These are phyloP conservation scores for Collybia sp. DNA, from an alignment of 768 basidiomycete species.

Conservation along the genomic window DNA sequence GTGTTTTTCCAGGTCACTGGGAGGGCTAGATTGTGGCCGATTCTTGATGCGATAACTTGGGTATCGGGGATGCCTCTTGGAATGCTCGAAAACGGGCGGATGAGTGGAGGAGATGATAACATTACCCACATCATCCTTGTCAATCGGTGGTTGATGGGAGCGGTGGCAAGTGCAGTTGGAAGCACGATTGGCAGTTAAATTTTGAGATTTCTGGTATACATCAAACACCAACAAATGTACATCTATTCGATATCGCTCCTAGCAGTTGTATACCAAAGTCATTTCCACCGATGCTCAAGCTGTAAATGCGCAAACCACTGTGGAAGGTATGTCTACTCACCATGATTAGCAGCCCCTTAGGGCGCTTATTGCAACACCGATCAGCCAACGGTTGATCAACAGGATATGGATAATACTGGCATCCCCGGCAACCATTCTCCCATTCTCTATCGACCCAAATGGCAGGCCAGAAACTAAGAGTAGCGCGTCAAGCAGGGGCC, in stretches of 20 bases:
- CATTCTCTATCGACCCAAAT: conserved; percentile 20
- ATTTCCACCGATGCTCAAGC: too few species aligned
- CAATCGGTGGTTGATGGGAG: conserved; percentile 22
- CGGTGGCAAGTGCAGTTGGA: conserved; percentile 19
- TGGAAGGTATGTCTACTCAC: background rate
- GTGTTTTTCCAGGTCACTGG: conserved; percentile 8
- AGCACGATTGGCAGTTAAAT: conserved; percentile 2
- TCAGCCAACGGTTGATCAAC: conserved; percentile 22
- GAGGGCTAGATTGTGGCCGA: conserved; percentile 14
- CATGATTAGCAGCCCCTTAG: conserved; percentile 10
- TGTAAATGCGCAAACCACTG: too few species aligned
- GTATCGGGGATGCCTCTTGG: conserved; percentile 20
- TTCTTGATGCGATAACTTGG: conserved; percentile 19
- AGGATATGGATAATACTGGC: conserved; percentile 18
- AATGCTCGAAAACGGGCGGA: conserved; percentile 20
- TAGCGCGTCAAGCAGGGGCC: conserved; percentile 20
- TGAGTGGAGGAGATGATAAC: conserved; percentile 16
- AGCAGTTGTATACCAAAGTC: too few species aligned
- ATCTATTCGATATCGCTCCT: too few species aligned
- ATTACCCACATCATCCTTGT: conserved; percentile 17
- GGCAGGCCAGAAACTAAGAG: conserved; percentile 21
- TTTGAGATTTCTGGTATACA: too few species aligned
- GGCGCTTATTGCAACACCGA: conserved; percentile 19
- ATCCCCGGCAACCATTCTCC: conserved; percentile 16
- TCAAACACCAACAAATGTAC: too few species aligned